Evolutionary conservation across 345 rosid species (phyloP).

Genomic region (Leavenworthia alabamica): DNA sequence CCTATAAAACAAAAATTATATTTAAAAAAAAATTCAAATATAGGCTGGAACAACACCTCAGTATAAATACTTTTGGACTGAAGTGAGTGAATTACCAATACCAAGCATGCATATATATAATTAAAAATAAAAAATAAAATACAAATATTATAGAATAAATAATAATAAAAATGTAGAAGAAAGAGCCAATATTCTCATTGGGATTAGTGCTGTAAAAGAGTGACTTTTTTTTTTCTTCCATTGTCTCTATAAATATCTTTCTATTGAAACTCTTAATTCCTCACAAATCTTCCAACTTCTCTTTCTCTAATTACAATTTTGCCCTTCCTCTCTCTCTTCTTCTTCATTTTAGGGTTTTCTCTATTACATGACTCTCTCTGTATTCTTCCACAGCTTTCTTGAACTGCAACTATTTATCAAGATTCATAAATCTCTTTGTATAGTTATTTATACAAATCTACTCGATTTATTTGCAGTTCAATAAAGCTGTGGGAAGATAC

Average conservation of each 20-base stretch:
- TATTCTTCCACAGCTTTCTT: conserved; percentile 99
- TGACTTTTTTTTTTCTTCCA: conserved; percentile 16
- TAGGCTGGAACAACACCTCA: not conserved
- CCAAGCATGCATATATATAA: not conserved
- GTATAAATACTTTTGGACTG: not conserved
- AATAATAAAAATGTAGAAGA: conserved; percentile 1
- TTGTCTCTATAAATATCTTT: conserved; percentile 51
- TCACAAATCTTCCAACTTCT: not conserved
- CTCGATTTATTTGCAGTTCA: conserved; percentile 46
- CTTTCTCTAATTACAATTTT: not conserved
- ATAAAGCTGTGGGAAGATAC: conserved; percentile 98
- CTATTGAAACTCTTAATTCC: conserved; percentile 25
- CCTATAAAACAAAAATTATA: too few species aligned
- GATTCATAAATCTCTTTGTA: not conserved
- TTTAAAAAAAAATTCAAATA: too few species aligned
- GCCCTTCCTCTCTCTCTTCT: not conserved
- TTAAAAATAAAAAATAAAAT: not conserved
- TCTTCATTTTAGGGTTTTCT: conserved; percentile 16
- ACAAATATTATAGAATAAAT: not conserved
- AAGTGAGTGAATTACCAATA: not conserved
- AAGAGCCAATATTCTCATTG: conserved; percentile 84
- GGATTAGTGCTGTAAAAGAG: conserved; percentile 73
- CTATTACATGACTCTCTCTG: conserved; percentile 51
- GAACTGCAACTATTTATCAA: conserved; percentile 60
- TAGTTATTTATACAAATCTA: not conserved